A percentile compares a stretch with the other conserved stretches of the same genome.
Evolutionary conservation across 345 rosid genomes (phyloP).

Genomic region (Populus tremula): DNA sequence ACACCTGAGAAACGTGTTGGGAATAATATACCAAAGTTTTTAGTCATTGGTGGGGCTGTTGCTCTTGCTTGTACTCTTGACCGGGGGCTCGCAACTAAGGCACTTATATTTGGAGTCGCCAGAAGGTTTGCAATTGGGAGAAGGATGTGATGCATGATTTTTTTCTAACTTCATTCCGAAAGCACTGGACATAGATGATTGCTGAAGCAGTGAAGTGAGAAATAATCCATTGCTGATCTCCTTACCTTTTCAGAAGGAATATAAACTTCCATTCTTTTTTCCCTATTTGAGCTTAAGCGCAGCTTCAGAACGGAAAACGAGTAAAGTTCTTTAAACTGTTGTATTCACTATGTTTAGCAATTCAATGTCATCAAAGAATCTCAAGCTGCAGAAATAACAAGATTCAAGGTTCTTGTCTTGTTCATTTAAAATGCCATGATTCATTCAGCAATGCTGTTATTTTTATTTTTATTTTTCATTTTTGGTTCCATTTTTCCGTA

Average conservation of each 20-base stretch:
- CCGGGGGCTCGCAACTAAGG: constrained; percentile 88
- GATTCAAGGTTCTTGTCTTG: not conserved
- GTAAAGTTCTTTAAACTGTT: constrained; percentile 8
- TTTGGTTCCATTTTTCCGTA: too few relatives aligned
- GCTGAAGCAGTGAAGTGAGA: constrained; percentile 16
- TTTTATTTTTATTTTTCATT: not conserved
- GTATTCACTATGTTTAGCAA: constrained; percentile 12
- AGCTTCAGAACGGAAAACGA: constrained; percentile 12
- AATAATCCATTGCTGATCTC: constrained; percentile 2
- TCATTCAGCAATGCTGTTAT: not conserved
- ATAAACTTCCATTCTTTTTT: constrained; percentile 9
- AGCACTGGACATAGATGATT: not conserved
- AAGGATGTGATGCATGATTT: constrained; percentile 44
- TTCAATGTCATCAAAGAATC: constrained; percentile 14
- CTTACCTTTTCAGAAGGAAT: constrained; percentile 4
- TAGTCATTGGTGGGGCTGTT: constrained; percentile 83
- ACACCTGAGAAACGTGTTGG: constrained; percentile 42
- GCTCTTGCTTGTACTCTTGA: constrained; percentile 83
- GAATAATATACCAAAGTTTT: constrained; percentile 58
- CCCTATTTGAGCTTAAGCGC: constrained; percentile 4
- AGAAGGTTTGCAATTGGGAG: constrained; percentile 84
- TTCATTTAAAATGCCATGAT: not conserved
- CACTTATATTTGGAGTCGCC: constrained; percentile 85
- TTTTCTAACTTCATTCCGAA: constrained; percentile 8
- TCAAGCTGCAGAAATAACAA: constrained; percentile 16